Conservation (phyloP, 257 asterid genomes). For the Plectranthus barbatus region DNA sequence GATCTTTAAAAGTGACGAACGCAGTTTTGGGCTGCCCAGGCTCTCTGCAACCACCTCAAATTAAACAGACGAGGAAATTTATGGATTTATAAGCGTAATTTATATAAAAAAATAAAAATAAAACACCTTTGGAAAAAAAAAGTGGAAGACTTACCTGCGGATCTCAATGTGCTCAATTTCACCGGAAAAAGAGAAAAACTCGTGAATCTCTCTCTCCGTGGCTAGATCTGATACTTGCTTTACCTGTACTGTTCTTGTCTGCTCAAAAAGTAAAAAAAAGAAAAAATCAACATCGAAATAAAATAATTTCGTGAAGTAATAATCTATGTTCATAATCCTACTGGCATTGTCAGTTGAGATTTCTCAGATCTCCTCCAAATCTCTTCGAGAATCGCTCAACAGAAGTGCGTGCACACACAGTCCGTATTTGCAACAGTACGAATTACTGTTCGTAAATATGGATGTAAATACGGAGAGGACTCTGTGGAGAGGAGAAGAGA, state of each 20-base stretch:
- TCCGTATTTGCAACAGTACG: background rate
- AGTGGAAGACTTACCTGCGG: constrained; percentile 42
- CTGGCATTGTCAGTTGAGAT: constrained; percentile 45
- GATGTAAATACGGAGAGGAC: background rate
- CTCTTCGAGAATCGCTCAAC: background rate
- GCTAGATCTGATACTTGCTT: constrained; percentile 83
- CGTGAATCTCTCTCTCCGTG: constrained; percentile 79
- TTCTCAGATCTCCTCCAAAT: constrained; percentile 15
- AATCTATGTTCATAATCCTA: constrained; percentile 15
- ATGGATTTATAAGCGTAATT: background rate
- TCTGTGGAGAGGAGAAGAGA: background rate
- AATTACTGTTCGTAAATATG: background rate
- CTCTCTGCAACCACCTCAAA: constrained; percentile 42
- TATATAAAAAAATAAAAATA: too few relatives aligned
- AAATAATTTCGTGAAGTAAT: background rate
- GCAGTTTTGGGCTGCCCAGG: constrained; percentile 58
- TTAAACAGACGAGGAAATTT: background rate
- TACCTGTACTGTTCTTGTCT: constrained; percentile 62
- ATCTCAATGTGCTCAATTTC: constrained; percentile 81
- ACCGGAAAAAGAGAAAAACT: constrained; percentile 95
- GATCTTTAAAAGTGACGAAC: constrained; percentile 82
- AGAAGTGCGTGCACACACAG: background rate
- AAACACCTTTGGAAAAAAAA: background rate
- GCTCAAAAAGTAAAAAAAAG: constrained; percentile 5
- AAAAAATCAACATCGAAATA: background rate